A percentile compares a stretch with the other conserved stretches of the same genome.
Conservation (phyloP, 495 filamentous ascomycete species). For the Pseudevernia furfuracea region DNA sequence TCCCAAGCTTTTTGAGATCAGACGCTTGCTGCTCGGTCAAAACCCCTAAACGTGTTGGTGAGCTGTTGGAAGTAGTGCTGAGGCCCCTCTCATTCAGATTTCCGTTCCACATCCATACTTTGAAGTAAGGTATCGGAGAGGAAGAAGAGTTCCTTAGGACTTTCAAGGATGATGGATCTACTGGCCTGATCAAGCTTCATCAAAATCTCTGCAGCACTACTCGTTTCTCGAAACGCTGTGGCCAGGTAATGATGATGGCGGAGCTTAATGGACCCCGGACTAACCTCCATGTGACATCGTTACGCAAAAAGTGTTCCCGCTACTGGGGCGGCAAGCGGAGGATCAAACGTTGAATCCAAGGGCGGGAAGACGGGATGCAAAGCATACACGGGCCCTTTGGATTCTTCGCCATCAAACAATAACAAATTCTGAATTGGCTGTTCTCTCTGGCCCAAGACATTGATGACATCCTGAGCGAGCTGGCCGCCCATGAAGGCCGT, state of each 20-base stretch:
- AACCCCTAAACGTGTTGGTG: background rate
- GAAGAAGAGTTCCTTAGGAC: background rate
- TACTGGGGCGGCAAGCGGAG: slow-evolving; percentile 8
- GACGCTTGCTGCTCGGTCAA: background rate
- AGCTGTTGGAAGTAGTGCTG: background rate
- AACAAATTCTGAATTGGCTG: slow-evolving; percentile 94
- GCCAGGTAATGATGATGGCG: background rate
- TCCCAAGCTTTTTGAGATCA: background rate
- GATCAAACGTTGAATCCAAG: slow-evolving; percentile 18
- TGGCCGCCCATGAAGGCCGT: slow-evolving; percentile 84
- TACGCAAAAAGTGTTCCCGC: slow-evolving; percentile 1
- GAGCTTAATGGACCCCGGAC: background rate
- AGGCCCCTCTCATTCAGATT: background rate
- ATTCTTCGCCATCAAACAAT: slow-evolving; percentile 79
- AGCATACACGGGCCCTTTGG: slow-evolving; percentile 68
- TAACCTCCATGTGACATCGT: background rate
- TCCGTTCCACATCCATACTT: background rate
- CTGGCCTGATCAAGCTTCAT: background rate
- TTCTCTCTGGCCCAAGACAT: slow-evolving; percentile 79
- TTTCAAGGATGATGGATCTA: background rate
- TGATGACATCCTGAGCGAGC: slow-evolving; percentile 94
- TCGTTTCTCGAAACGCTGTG: background rate
- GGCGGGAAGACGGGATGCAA: slow-evolving; percentile 62
- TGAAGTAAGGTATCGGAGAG: background rate
- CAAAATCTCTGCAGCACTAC: background rate